Base-by-base conservation (phyloP, 305 asterid species). In the Vinca major region DNA sequence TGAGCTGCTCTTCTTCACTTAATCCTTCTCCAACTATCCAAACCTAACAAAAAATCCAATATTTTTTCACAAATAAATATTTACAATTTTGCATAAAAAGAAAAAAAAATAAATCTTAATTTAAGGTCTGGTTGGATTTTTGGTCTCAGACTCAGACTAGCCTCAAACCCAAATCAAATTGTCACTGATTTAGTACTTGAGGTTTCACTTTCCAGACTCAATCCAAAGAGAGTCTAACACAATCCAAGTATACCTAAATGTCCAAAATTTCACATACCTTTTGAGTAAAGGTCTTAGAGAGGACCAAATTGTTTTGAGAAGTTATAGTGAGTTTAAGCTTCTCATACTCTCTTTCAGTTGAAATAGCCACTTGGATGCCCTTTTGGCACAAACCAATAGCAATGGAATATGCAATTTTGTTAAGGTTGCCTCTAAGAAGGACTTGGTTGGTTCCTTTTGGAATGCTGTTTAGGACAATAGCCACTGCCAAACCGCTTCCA, bases 21-120 rank as follows among this genome's bases (percentile, higher is more conserved):
- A 86, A 44, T 26, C 87, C 95, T 40, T 88, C 92, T 70, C 91
- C 97, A 71, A 91, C 84, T 77, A 91, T 6, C 96, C 97, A 91
- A 64, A 81, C 65, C 97, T 88, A 57, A 61, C 68, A 69, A 57
- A 41, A 60, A 41, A 41, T 41, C 45, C 45, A 41, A 4, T 39
- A 7, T 5, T 56, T 12, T 7, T 13, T 41, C 49, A 50, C 43
- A 49, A 10, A 61, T 3, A 7, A 53, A 41, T 50, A 50, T 26
- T 26, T 26, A 26, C 33, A 26, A 26, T 26, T 26, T 26, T 26
- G 33, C 33, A 26, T 26, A 26, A 26, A 26, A 26, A 26, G 33
- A 26, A 26, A 26, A 26, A 26, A 26, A 26, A 26, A 26, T 26
- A 26, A 26, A 26, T 26, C 33, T 26, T 26, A 26, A 26, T 26